Percentiles rank a stretch among this genome's conserved stretches.
phyloP scores from a whole-genome alignment of 805 yeast genomes.

The Candida odintsovae region DNA sequence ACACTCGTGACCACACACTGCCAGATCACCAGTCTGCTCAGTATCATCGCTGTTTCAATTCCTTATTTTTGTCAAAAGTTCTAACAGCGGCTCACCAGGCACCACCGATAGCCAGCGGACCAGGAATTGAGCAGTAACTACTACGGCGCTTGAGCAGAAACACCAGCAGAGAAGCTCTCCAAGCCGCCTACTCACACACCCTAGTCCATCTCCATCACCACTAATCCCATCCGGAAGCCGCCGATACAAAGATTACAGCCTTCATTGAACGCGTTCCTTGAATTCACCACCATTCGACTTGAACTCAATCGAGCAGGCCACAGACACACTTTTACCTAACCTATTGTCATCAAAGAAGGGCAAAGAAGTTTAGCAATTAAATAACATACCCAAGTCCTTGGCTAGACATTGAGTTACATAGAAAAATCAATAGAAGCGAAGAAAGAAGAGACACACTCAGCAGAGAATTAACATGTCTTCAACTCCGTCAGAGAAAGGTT shows the following conservation, averaged over 20 bases:
- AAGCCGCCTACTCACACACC: background rate
- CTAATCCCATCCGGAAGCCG: background rate
- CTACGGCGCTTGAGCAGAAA: background rate
- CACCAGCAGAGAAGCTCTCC: background rate
- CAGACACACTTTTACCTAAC: background rate
- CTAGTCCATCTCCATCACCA: too few relatives aligned
- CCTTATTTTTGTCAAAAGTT: background rate
- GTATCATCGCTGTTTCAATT: background rate
- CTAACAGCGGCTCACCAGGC: background rate
- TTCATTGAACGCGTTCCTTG: background rate
- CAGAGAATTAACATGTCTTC: background rate
- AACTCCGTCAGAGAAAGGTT: background rate
- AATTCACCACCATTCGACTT: background rate
- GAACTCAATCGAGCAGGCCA: background rate
- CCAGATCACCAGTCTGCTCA: background rate
- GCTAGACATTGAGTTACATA: too few relatives aligned
- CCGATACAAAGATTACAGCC: background rate
- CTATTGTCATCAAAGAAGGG: background rate
- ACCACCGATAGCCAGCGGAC: background rate
- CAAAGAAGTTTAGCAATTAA: background rate
- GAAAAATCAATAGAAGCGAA: too few relatives aligned
- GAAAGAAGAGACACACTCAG: too few relatives aligned
- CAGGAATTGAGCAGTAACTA: background rate
- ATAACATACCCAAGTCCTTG: background rate
- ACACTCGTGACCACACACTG: background rate